Conservation (phyloP, 2,329 filamentous ascomycete genomes). For the Pestalotiopsis sp. region DNA sequence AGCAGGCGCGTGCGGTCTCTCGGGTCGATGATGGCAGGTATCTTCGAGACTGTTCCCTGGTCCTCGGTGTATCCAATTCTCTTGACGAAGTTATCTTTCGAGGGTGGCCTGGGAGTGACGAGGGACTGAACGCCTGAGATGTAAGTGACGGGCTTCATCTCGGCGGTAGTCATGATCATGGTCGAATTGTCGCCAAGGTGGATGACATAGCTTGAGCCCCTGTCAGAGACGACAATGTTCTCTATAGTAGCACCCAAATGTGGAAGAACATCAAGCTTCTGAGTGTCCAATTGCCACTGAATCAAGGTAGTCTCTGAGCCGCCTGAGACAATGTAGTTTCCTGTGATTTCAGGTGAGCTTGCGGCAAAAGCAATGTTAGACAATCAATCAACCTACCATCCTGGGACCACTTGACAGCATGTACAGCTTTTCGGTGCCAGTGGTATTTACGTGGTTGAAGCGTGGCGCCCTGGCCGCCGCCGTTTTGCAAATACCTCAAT, state of each 20-base stretch:
- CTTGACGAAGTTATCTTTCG: constrained; percentile 56
- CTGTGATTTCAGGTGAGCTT: constrained; percentile 44
- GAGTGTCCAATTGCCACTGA: constrained; percentile 91
- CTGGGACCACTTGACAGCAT: constrained; percentile 85
- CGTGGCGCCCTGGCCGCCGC: constrained; percentile 47
- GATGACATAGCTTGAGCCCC: constrained; percentile 80
- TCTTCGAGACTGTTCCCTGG: constrained; percentile 46
- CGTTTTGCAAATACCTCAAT: constrained; percentile 48
- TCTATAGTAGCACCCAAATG: constrained; percentile 86
- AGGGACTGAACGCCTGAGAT: constrained; percentile 79
- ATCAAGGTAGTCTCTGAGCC: constrained; percentile 88
- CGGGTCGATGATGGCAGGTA: constrained; percentile 67
- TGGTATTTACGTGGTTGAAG: constrained; percentile 72
- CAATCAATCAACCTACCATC: constrained; percentile 67
- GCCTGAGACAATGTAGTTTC: constrained; percentile 92
- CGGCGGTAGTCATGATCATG: constrained; percentile 87
- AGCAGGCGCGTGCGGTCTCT: constrained; percentile 65
- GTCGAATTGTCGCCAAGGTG: constrained; percentile 90
- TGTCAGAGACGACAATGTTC: constrained; percentile 79
- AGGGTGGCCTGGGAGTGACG: constrained; percentile 51
- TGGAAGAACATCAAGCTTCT: constrained; percentile 81
- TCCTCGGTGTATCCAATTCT: constrained; percentile 51
- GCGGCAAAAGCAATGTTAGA: background rate
- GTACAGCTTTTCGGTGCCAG: constrained; percentile 88
- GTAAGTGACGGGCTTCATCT: constrained; percentile 82